Percentiles rank a stretch among this genome's conserved stretches.
Evolutionary conservation across 2,329 filamentous ascomycete species (phyloP).

Genomic region (Neofusicoccum ribis): DNA sequence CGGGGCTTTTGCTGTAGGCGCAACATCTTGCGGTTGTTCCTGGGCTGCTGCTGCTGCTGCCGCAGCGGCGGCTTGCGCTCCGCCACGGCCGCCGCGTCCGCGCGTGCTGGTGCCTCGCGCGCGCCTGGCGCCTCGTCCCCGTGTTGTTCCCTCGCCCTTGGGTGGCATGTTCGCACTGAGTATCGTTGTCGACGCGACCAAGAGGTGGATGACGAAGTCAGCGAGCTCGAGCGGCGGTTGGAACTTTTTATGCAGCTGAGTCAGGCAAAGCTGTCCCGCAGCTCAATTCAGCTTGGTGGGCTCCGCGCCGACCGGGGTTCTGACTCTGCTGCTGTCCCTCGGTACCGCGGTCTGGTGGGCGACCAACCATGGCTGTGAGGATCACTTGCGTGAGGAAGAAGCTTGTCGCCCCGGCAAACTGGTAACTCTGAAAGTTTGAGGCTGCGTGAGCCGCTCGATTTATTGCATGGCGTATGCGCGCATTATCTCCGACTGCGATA

Average conservation of each 20-base stretch:
- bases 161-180: constrained; percentile 33
- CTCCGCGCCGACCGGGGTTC: neutral
- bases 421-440: neutral
- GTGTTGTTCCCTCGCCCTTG: constrained; percentile 25
- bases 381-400: neutral
- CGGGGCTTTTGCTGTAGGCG: neutral
- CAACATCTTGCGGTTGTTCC: constrained; percentile 23
- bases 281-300: neutral
- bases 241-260: constrained; percentile 9
- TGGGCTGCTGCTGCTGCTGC: constrained; percentile 25
- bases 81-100: constrained; percentile 20
- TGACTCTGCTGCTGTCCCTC: neutral
- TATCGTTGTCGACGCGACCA: neutral
- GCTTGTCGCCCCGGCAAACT: neutral
- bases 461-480: neutral
- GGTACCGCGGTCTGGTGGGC: neutral
- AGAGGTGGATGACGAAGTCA: constrained; percentile 2
- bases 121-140: constrained; percentile 25
- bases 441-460: neutral
- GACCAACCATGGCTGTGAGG: neutral
- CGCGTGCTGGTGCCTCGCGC: constrained; percentile 26
- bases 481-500: neutral
- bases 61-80: constrained; percentile 21
- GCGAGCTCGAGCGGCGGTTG: neutral
- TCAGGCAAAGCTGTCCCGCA: constrained; percentile 4